Evolutionary conservation across 2,329 filamentous ascomycete genomes (phyloP).

Genomic region (Chlorencoelia australis): DNA sequence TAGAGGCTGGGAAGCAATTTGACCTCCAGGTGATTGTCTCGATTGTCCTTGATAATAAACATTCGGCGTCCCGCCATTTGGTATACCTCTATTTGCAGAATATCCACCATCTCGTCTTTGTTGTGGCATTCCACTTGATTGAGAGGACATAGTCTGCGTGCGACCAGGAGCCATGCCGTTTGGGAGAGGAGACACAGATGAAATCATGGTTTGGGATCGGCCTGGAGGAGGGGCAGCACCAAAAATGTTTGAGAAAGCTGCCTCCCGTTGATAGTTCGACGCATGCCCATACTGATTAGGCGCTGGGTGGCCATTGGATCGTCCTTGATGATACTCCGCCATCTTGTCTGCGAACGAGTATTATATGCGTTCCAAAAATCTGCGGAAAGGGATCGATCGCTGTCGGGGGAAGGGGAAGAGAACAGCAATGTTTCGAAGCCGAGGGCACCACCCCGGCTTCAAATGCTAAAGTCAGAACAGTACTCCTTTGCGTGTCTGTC

Average conservation of each 20-base stretch:
- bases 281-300: slow-evolving; percentile 33
- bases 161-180: slow-evolving; percentile 52
- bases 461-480: slow-evolving; percentile 12
- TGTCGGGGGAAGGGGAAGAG: slow-evolving; percentile 5
- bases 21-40: slow-evolving; percentile 22
- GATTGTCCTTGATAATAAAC: slow-evolving; percentile 43
- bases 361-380: too few relatives aligned
- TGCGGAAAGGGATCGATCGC: background rate
- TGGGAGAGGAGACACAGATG: slow-evolving; percentile 51
- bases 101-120: slow-evolving; percentile 30
- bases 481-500: slow-evolving; percentile 12
- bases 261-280: slow-evolving; percentile 68
- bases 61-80: slow-evolving; percentile 30
- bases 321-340: slow-evolving; percentile 54
- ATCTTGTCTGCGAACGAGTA: slow-evolving; percentile 19
- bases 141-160: slow-evolving; percentile 61
- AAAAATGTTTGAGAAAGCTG: slow-evolving; percentile 93
- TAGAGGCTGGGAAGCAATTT: slow-evolving; percentile 33
- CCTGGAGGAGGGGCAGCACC: slow-evolving; percentile 77
- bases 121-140: slow-evolving; percentile 34
- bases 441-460: slow-evolving; percentile 20
- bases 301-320: slow-evolving; percentile 42
- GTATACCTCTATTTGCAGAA: slow-evolving; percentile 9
- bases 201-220: slow-evolving; percentile 92
- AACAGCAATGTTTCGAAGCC: slow-evolving; percentile 16